Evolutionary conservation across 257 asterid species (phyloP).

Genomic region (Solanum raphanifolium): DNA sequence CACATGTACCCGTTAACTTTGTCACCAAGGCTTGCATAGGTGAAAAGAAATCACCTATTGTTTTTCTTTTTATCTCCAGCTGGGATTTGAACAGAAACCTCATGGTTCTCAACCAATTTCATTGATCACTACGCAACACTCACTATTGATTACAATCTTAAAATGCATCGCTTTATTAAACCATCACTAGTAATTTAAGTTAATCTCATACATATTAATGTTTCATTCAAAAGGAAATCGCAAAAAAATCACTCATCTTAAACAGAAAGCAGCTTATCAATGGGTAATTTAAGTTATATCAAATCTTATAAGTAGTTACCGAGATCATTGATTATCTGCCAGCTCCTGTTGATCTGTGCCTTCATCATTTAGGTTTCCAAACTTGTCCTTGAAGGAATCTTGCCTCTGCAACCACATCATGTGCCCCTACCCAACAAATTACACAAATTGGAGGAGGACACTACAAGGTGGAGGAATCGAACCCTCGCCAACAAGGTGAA

Average conservation of each 20-base stretch:
- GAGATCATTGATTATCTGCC: neutral
- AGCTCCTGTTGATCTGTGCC: conserved; percentile 9
- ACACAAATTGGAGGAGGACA: neutral
- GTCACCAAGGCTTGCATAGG: no score
- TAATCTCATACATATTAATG: neutral
- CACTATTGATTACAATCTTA: no score
- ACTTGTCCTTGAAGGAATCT: conserved; percentile 73
- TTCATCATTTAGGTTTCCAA: conserved; percentile 26
- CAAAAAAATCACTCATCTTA: no score
- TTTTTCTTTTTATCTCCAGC: no score
- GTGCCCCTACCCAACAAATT: conserved; percentile 44
- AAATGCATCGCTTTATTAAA: neutral
- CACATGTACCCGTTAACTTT: no score
- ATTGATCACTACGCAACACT: no score
- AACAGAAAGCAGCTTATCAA: no score
- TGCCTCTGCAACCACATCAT: conserved; percentile 88
- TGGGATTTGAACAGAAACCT: no score
- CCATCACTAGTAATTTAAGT: neutral
- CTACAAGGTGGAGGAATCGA: neutral
- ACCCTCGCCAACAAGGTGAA: neutral
- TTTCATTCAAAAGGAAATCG: neutral
- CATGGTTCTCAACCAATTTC: no score
- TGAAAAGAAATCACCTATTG: no score
- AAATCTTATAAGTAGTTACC: neutral
- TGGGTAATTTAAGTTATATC: no score